Conservation (phyloP, 1,139 yeast species). For the Hyphopichia khmerensis region DNA sequence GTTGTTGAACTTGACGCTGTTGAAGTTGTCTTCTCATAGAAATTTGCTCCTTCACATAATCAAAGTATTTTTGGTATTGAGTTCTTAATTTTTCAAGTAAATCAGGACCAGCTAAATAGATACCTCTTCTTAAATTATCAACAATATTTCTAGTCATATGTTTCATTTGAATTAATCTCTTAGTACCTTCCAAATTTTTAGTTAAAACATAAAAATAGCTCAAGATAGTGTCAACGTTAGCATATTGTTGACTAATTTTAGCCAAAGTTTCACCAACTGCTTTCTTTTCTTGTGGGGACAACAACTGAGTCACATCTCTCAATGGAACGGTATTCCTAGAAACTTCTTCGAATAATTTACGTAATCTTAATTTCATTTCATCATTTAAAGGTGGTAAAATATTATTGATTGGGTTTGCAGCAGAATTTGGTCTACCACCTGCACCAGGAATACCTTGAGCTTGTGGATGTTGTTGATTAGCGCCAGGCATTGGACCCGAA, state of each 20-base stretch:
- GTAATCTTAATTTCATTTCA: slow-evolving; percentile 49
- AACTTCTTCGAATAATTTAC: slow-evolving; percentile 67
- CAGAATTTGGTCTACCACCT: neutral
- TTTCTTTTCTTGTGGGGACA: slow-evolving; percentile 63
- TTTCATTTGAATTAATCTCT: slow-evolving; percentile 73
- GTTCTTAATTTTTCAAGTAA: slow-evolving; percentile 66
- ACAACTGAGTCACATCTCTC: slow-evolving; percentile 60
- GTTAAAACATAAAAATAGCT: slow-evolving; percentile 77
- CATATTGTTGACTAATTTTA: slow-evolving; percentile 60
- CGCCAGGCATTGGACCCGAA: neutral
- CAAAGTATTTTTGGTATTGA: slow-evolving; percentile 74
- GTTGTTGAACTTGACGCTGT: slow-evolving; percentile 18
- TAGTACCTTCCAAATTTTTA: slow-evolving; percentile 71
- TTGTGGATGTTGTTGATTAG: slow-evolving; percentile 1
- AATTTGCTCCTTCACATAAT: slow-evolving; percentile 59
- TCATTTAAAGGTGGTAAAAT: slow-evolving; percentile 42
- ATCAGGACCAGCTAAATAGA: slow-evolving; percentile 66
- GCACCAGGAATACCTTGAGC: slow-evolving; percentile 1
- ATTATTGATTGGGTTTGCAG: slow-evolving; percentile 7
- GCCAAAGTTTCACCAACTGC: slow-evolving; percentile 59
- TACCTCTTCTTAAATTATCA: slow-evolving; percentile 62
- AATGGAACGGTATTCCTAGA: slow-evolving; percentile 63
- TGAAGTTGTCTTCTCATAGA: slow-evolving; percentile 35
- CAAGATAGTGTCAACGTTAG: slow-evolving; percentile 70
- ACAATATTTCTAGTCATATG: slow-evolving; percentile 74